Conservation (phyloP, 2,329 filamentous ascomycete species). For the Pseudopyricularia javanii region DNA sequence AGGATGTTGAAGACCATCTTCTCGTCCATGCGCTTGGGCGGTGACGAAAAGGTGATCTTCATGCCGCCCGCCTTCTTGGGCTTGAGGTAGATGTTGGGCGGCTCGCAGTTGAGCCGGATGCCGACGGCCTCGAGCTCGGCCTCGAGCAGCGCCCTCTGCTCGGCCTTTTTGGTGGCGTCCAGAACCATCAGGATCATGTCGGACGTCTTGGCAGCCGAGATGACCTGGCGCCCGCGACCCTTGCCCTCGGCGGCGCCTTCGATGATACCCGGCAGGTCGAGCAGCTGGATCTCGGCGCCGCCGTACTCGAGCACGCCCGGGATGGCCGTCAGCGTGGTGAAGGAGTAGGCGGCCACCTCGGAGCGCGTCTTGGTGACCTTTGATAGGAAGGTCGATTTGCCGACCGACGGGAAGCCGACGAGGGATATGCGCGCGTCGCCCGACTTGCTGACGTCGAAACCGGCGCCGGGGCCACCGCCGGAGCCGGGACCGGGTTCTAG, state of each 20-base stretch:
- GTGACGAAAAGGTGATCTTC: constrained; percentile 91
- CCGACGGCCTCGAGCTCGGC: constrained; percentile 90
- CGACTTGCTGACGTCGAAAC: constrained; percentile 91
- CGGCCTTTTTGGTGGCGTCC: constrained; percentile 90
- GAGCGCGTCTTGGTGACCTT: constrained; percentile 98
- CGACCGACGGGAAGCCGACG: constrained; percentile 96
- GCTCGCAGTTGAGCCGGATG: constrained; percentile 81
- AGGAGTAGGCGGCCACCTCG: constrained; percentile 90
- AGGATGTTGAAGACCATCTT: constrained; percentile 98
- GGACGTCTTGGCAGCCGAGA: constrained; percentile 95
- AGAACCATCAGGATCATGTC: constrained; percentile 95
- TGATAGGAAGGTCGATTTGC: constrained; percentile 97
- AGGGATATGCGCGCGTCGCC: constrained; percentile 94
- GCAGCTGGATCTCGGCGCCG: constrained; percentile 92
- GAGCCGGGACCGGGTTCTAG: constrained; percentile 77
- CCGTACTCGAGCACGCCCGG: constrained; percentile 96
- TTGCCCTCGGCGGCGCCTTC: constrained; percentile 95
- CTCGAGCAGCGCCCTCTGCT: constrained; percentile 82
- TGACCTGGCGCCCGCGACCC: constrained; percentile 88
- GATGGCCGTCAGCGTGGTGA: constrained; percentile 95
- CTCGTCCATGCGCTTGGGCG: constrained; percentile 86
- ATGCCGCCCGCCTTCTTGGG: constrained; percentile 91
- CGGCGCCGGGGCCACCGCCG: constrained; percentile 65
- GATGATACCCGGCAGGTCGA: constrained; percentile 96
- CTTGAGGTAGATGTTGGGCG: constrained; percentile 97